Evolutionary conservation across 805 yeast species (phyloP).

Genomic region (Lipomyces spencermartinsiae): DNA sequence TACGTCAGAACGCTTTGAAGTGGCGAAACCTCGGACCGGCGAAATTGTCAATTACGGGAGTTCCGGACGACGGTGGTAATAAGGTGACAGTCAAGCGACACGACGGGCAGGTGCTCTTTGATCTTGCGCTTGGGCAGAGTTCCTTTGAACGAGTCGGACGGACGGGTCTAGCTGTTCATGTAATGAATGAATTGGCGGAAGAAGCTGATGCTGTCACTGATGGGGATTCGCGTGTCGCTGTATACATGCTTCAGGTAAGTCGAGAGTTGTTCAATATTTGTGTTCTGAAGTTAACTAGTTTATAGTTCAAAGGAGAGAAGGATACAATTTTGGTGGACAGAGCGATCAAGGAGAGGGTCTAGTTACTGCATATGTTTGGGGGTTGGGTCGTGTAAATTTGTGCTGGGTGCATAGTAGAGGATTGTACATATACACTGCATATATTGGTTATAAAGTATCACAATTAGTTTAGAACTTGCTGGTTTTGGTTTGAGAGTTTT

Average conservation of each 20-base stretch:
- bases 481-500: background rate
- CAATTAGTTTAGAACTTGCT: background rate
- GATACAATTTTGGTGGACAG: slow-evolving; percentile 40
- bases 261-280: too few relatives aligned
- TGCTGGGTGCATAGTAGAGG: background rate
- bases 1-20: slow-evolving; percentile 34
- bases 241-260: slow-evolving; percentile 43
- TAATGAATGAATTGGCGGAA: slow-evolving; percentile 23
- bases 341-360: slow-evolving; percentile 25
- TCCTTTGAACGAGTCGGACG: slow-evolving; percentile 32
- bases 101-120: slow-evolving; percentile 32
- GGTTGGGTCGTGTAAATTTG: background rate
- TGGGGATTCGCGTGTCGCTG: slow-evolving; percentile 31
- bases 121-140: slow-evolving; percentile 15
- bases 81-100: slow-evolving; percentile 24
- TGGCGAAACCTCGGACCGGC: slow-evolving; percentile 41
- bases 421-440: background rate
- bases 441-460: background rate
- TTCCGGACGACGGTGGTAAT: slow-evolving; percentile 7
- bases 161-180: slow-evolving; percentile 34
- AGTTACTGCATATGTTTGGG: background rate
- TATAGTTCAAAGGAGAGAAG: slow-evolving; percentile 40
- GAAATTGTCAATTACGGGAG: slow-evolving; percentile 26
- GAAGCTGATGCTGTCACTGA: slow-evolving; percentile 16
- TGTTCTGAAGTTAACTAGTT: too few relatives aligned